These are phyloP conservation scores for Beauveria scarabaeidicola DNA, from an alignment of 2,329 filamentous ascomycete genomes.

Conservation along the genomic window DNA sequence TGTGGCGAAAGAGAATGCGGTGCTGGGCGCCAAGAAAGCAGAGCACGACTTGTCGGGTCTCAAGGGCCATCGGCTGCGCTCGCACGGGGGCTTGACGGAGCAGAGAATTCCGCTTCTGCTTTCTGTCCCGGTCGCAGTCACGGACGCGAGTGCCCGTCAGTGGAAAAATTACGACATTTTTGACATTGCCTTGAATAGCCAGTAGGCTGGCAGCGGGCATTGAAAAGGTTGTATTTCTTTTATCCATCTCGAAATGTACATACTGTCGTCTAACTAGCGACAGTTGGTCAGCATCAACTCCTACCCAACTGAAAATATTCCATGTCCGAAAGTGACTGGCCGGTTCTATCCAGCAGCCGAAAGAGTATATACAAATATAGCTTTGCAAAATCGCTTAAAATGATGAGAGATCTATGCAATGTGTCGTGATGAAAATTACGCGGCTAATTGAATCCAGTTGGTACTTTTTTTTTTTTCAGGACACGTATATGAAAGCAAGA, in stretches of 20 bases:
- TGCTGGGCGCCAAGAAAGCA: conserved; percentile 26
- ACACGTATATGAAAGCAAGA: not conserved
- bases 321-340: not conserved
- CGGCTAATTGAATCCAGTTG: not conserved
- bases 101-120: conserved; percentile 28
- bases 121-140: conserved; percentile 19
- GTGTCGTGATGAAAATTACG: not conserved
- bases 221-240: not conserved
- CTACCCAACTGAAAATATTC: too few relatives aligned
- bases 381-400: not conserved
- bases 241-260: not conserved
- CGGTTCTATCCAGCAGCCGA: not conserved
- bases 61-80: conserved; percentile 26
- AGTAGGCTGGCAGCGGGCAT: not conserved
- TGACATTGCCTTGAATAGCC: conserved; percentile 27
- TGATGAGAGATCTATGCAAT: not conserved
- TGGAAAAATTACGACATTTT: conserved; percentile 33
- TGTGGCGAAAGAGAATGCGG: conserved; percentile 26
- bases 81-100: conserved; percentile 33
- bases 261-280: not conserved
- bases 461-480: too few relatives aligned
- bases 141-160: conserved; percentile 6
- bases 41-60: conserved; percentile 29
- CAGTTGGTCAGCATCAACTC: not conserved
- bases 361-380: not conserved